These are phyloP conservation scores for Fusarium tanahbumbuense DNA, from an alignment of 2,329 filamentous ascomycete species.

Conservation along the genomic window DNA sequence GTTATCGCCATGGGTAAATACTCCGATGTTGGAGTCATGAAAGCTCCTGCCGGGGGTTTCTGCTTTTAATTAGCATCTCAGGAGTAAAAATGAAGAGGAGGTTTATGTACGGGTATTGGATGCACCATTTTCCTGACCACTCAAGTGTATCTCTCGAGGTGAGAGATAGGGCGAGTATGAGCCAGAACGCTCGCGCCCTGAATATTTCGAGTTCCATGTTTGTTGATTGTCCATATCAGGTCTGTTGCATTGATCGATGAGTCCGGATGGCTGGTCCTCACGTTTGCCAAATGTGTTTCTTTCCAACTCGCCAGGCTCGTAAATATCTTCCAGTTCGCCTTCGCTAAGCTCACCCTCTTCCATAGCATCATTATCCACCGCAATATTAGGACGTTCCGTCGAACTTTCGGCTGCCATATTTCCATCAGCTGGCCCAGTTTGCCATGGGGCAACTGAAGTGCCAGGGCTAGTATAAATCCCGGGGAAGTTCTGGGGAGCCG, in stretches of 20 bases:
- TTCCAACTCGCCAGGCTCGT: constrained; percentile 55
- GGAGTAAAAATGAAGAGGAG: not conserved
- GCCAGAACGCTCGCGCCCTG: constrained; percentile 59
- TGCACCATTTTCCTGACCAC: constrained; percentile 19
- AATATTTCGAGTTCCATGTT: constrained; percentile 6
- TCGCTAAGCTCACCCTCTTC: constrained; percentile 86
- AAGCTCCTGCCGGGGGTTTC: constrained; percentile 15
- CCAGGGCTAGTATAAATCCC: constrained; percentile 3
- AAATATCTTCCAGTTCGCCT: constrained; percentile 69
- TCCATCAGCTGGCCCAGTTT: not conserved
- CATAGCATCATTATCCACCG: constrained; percentile 36
- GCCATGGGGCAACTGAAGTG: not conserved
- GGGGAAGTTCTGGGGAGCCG: constrained; percentile 18
- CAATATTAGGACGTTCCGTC: not conserved
- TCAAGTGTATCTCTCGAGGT: constrained; percentile 57
- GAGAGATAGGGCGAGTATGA: constrained; percentile 66
- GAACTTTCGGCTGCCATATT: not conserved
- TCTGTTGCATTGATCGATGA: not conserved
- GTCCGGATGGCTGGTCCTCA: not conserved
- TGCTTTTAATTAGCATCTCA: constrained; percentile 24
- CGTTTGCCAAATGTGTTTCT: not conserved
- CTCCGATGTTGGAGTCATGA: not conserved
- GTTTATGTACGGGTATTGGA: constrained; percentile 22
- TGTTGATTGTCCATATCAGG: constrained; percentile 4
- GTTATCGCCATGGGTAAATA: not conserved